A percentile compares a stretch with the other conserved stretches of the same genome.
phyloP scores from a whole-genome alignment of 2,329 filamentous ascomycete genomes.

The Nothophaeocryptopus gaeumannii region DNA sequence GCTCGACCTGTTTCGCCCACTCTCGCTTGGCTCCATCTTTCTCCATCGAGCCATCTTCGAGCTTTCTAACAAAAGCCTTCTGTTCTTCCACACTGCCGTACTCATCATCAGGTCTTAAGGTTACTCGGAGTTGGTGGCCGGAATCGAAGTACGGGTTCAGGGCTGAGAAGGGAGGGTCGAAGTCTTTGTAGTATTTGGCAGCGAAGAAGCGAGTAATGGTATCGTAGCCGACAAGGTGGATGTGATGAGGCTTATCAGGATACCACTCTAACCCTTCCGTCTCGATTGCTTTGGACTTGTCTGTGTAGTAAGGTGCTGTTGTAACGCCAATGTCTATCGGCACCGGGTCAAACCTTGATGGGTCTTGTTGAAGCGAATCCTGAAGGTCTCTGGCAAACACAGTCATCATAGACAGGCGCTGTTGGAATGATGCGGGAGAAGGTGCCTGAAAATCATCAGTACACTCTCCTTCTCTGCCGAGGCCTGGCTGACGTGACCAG shows the following conservation, averaged over 20 bases:
- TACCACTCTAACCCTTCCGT: conserved; percentile 36
- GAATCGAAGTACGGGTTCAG: conserved; percentile 62
- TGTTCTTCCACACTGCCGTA: conserved; percentile 60
- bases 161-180: conserved; percentile 49
- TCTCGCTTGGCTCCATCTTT: conserved; percentile 53
- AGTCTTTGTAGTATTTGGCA: conserved; percentile 67
- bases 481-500: too few relatives aligned
- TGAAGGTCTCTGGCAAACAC: conserved; percentile 60
- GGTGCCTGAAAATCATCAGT: conserved; percentile 39
- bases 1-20: conserved; percentile 61
- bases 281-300: conserved; percentile 63
- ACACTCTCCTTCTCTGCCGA: too few relatives aligned
- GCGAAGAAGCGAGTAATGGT: conserved; percentile 72
- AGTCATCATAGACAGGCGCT: conserved; percentile 70
- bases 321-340: conserved; percentile 67
- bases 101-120: conserved; percentile 58
- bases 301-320: conserved; percentile 69
- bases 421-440: conserved; percentile 64
- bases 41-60: conserved; percentile 50
- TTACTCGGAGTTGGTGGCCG: conserved; percentile 61
- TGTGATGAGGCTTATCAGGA: conserved; percentile 47
- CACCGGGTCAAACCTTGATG: conserved; percentile 35
- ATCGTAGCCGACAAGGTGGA: conserved; percentile 73
- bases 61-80: conserved; percentile 50
- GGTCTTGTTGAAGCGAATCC: conserved; percentile 12